Evolutionary conservation across 495 filamentous ascomycete genomes (phyloP).

Genomic region (Rostrohypoxylon terebratum): DNA sequence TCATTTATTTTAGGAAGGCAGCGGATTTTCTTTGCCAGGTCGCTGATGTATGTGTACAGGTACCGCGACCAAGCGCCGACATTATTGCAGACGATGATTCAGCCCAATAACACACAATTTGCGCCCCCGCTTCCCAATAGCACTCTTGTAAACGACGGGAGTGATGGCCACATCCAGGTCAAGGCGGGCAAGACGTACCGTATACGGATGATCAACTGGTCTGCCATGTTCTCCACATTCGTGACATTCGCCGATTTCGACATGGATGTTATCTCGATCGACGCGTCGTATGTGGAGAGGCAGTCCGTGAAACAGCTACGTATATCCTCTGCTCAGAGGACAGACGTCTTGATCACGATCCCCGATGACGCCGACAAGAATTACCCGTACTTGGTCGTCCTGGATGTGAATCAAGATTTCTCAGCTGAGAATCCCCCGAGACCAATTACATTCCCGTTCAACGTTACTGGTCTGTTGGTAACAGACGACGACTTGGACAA

Average conservation of each 20-base stretch:
- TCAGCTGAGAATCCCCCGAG: constrained; percentile 45
- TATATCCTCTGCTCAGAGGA: constrained; percentile 72
- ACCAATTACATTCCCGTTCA: constrained; percentile 49
- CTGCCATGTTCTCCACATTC: constrained; percentile 69
- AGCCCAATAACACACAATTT: constrained; percentile 62
- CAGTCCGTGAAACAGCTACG: constrained; percentile 52
- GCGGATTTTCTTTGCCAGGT: background rate
- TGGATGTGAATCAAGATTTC: constrained; percentile 62
- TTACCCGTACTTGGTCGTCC: constrained; percentile 66
- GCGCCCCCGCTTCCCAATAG: constrained; percentile 71
- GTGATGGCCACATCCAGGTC: constrained; percentile 67
- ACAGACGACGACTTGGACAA: constrained; percentile 69
- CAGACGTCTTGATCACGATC: constrained; percentile 65
- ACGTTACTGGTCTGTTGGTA: constrained; percentile 70
- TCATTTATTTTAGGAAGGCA: constrained; percentile 49
- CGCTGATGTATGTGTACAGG: constrained; percentile 67
- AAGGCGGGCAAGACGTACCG: constrained; percentile 80
- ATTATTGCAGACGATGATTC: constrained; percentile 66
- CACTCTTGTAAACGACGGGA: constrained; percentile 74
- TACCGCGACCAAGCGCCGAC: constrained; percentile 67
- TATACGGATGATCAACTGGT: constrained; percentile 78
- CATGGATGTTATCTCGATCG: constrained; percentile 68
- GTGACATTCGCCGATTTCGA: constrained; percentile 74
- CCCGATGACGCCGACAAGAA: constrained; percentile 58
- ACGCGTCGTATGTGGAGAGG: constrained; percentile 56